These are phyloP conservation scores for Paragyromitra xinjiangensis DNA, from an alignment of 495 filamentous ascomycete genomes.

Conservation along the genomic window DNA sequence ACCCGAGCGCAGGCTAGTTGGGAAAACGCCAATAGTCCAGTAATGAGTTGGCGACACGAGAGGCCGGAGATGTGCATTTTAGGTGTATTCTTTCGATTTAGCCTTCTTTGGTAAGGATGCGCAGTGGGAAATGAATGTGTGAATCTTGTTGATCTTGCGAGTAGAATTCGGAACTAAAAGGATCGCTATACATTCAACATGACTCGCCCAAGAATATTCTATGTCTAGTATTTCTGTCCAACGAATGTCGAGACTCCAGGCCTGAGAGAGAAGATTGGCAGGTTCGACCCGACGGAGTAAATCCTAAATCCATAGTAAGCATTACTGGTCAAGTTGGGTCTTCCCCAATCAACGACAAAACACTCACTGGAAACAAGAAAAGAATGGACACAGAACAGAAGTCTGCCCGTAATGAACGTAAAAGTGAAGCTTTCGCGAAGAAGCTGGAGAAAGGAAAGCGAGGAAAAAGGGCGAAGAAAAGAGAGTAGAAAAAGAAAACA, in stretches of 20 bases:
- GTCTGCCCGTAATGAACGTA: constrained; percentile 37
- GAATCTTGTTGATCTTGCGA: not conserved
- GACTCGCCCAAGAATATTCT: constrained; percentile 13
- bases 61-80: constrained; percentile 16
- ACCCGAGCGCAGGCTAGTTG: constrained; percentile 16
- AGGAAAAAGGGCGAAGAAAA: constrained; percentile 9
- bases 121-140: not conserved
- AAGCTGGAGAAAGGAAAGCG: not conserved
- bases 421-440: constrained; percentile 31
- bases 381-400: constrained; percentile 50
- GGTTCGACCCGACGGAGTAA: constrained; percentile 8
- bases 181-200: constrained; percentile 23
- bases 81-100: not conserved
- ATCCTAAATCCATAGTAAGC: constrained; percentile 16
- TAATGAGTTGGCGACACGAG: not conserved
- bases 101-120: not conserved
- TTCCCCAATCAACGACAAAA: not conserved
- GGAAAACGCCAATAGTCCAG: constrained; percentile 20
- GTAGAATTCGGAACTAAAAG: not conserved
- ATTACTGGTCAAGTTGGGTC: not conserved
- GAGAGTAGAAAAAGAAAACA: constrained; percentile 19
- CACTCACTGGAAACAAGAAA: constrained; percentile 43
- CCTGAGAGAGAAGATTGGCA: constrained; percentile 10
- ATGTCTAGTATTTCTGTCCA: constrained; percentile 5
- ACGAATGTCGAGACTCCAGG: constrained; percentile 31